Conservation (phyloP, 495 filamentous ascomycete genomes). For the Parmelia sp. region DNA sequence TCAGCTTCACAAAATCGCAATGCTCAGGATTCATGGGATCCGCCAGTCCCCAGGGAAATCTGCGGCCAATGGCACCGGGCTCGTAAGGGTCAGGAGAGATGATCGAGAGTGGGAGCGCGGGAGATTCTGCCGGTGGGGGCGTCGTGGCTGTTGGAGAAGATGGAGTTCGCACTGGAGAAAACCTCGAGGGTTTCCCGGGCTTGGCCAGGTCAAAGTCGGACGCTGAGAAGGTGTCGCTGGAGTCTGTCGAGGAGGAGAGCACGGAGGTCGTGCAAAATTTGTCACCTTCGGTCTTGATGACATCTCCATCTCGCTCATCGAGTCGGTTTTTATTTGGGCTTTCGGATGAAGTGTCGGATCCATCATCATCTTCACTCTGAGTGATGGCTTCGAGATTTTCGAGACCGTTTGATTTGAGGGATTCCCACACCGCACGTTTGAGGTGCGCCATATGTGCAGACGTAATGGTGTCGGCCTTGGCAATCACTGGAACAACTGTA, state of each 20-base stretch:
- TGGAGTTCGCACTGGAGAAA: constrained; percentile 37
- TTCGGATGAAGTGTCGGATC: constrained; percentile 27
- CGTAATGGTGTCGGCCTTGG: constrained; percentile 95
- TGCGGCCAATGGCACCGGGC: constrained; percentile 66
- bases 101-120: constrained; percentile 77
- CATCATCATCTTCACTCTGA: constrained; percentile 59
- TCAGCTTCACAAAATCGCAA: constrained; percentile 89
- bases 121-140: constrained; percentile 24
- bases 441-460: constrained; percentile 87
- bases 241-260: constrained; percentile 28
- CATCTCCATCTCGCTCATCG: constrained; percentile 54
- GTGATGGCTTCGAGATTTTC: constrained; percentile 85
- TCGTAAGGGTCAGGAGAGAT: constrained; percentile 90
- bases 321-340: constrained; percentile 46
- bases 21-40: constrained; percentile 85
- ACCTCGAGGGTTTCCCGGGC: constrained; percentile 33
- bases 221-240: constrained; percentile 40
- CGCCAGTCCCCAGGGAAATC: constrained; percentile 94
- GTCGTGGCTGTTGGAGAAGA: constrained; percentile 16
- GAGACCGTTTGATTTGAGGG: constrained; percentile 75
- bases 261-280: constrained; percentile 24
- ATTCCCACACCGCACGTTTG: constrained; percentile 84
- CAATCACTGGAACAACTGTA: constrained; percentile 90
- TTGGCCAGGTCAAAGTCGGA: constrained; percentile 37
- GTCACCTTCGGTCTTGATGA: constrained; percentile 31